Evolutionary conservation across 768 basidiomycete genomes (phyloP), one percentile per base, ranked within the genome.

Genomic region (Boletus rubroflammeus): DNA sequence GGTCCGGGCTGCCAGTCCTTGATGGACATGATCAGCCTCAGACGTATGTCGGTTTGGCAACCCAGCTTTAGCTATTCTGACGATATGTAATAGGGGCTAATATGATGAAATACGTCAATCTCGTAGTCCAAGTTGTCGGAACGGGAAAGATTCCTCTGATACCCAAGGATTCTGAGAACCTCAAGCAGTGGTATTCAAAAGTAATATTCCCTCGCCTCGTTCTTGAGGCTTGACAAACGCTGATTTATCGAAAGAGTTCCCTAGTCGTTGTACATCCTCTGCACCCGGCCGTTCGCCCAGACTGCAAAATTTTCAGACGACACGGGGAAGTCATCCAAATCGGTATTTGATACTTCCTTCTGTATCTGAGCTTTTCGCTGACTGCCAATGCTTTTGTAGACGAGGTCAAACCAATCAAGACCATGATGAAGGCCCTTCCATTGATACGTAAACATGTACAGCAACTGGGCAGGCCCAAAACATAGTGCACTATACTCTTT

Each of bases 1-100:
- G 94, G 94, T 11, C 82, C 85, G 1, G 94, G 92, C 0, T 92
- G 90, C 62, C 77, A 81, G 50, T 78, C 85, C 8, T 63, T 97
- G 51, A 83, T 92, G 70, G 81, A 88, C 31, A 76, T 98, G 44
- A 75, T 97, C 17, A 80, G 83, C 41, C 64, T 78, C 23, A 78
- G 95, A 69, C 75, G 94, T 94, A 67, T 45, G 78, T 70, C 9
- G 11, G 29, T n/a, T 32, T 38, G 13, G 38, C 50, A 35, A 39
- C 32, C 15, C 5, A 14, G 34, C 39, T 19, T 15, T 4, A 35
- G 15, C 19, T 8, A 41, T 23, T 58, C 34, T 45, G 34, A 50
- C 8, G n/a, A 15, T 1, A 32, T 26, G 5, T 29, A 23, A 48
- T 54, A 79, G 83, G 78, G 25, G 63, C 69, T 39, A 80, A 77